phyloP scores from a whole-genome alignment of 1,284 basidiomycete species.

The Trametes versicolor region DNA sequence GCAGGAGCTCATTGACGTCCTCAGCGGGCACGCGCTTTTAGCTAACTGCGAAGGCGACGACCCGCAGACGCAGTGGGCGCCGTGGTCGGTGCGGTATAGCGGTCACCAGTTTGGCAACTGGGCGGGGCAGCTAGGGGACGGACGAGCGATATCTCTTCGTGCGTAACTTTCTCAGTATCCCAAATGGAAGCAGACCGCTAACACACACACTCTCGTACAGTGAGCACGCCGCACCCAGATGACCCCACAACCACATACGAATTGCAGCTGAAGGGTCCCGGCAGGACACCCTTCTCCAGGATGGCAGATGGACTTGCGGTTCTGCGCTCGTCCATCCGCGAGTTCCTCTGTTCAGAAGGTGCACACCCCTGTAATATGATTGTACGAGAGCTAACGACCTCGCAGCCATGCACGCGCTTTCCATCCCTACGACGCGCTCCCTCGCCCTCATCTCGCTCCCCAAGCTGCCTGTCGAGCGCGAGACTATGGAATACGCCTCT shows the following conservation, averaged over 20 bases:
- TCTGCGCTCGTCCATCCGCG: constrained; percentile 90
- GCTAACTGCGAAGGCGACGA: constrained; percentile 55
- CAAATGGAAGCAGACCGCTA: background rate
- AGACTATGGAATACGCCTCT: constrained; percentile 83
- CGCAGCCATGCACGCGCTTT: constrained; percentile 86
- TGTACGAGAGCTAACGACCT: background rate
- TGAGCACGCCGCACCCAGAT: constrained; percentile 78
- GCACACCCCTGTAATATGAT: background rate
- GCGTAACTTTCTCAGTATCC: constrained; percentile 40
- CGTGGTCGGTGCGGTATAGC: constrained; percentile 90
- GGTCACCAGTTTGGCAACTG: constrained; percentile 94
- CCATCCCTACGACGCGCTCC: constrained; percentile 90
- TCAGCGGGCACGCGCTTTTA: constrained; percentile 82
- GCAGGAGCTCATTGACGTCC: constrained; percentile 80
- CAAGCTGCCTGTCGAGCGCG: constrained; percentile 79
- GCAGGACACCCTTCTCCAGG: constrained; percentile 94
- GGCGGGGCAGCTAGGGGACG: constrained; percentile 98
- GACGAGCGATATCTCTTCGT: constrained; percentile 89
- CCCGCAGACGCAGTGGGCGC: constrained; percentile 68
- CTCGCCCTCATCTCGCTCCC: constrained; percentile 86
- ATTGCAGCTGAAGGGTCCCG: constrained; percentile 94
- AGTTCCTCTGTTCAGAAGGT: constrained; percentile 92
- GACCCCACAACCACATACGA: constrained; percentile 73
- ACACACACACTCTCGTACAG: constrained; percentile 48
- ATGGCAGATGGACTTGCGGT: constrained; percentile 94